Conservation (phyloP, 768 basidiomycete genomes). For the Galerina sulciceps region DNA sequence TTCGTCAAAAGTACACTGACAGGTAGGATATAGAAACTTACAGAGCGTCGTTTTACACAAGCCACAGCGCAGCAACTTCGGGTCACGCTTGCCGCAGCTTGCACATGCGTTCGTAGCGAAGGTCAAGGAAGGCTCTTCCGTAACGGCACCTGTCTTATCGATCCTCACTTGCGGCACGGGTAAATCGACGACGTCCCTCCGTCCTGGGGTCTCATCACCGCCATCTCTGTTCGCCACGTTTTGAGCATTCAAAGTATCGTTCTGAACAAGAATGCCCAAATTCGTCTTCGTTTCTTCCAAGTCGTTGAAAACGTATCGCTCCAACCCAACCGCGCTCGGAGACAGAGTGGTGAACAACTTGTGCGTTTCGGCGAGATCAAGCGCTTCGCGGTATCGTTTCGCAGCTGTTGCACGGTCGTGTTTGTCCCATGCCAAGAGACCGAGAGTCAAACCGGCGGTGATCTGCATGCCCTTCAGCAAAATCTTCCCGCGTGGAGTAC, state of each 20-base stretch:
- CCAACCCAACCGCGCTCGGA: not conserved
- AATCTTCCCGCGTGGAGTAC: conserved; percentile 3
- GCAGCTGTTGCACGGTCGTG: conserved; percentile 6
- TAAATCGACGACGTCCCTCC: conserved; percentile 1
- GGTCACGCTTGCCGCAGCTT: conserved; percentile 3
- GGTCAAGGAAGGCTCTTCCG: not conserved
- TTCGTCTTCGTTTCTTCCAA: not conserved
- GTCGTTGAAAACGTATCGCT: not conserved
- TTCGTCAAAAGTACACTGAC: not conserved
- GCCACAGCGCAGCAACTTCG: not conserved
- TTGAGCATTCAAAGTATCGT: not conserved
- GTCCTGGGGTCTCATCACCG: not conserved
- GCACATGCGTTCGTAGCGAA: conserved; percentile 4
- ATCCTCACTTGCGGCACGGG: conserved; percentile 4
- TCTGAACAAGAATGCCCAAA: not conserved
- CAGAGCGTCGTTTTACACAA: conserved; percentile 5
- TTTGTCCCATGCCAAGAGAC: conserved; percentile 6
- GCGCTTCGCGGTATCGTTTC: conserved; percentile 6
- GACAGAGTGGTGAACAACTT: not conserved
- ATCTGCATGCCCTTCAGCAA: conserved; percentile 6
- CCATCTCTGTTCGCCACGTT: not conserved
- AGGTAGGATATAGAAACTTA: not conserved
- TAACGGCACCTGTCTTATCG: conserved; percentile 1
- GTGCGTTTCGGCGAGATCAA: not conserved
- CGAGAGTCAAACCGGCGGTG: conserved; percentile 1